Percentiles rank a stretch among this genome's conserved stretches.
Conservation (phyloP, 2,329 filamentous ascomycete species). For the Hypoxylon sp. region DNA sequence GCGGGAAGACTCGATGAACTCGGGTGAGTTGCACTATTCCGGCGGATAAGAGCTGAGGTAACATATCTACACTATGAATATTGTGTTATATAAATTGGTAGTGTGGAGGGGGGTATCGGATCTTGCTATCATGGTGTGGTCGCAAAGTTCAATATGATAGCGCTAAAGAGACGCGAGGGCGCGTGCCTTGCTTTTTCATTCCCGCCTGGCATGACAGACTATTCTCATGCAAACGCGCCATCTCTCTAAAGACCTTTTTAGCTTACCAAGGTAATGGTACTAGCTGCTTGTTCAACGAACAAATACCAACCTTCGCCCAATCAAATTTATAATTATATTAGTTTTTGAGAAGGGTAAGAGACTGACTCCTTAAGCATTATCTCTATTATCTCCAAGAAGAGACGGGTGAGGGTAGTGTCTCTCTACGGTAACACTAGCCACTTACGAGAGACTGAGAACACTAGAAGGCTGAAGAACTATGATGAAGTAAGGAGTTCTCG, state of each 20-base stretch:
- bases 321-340: conserved; percentile 13
- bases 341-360: conserved; percentile 4
- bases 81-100: conserved; percentile 2
- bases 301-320: conserved; percentile 4
- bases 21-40: conserved; percentile 12
- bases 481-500: conserved; percentile 27
- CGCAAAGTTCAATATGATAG: conserved; percentile 8
- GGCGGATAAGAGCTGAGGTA: conserved; percentile 24
- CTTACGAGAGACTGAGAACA: neutral
- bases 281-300: conserved; percentile 12
- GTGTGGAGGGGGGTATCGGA: neutral
- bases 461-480: conserved; percentile 31
- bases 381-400: conserved; percentile 15
- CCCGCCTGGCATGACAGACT: conserved; percentile 1
- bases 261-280: conserved; percentile 16
- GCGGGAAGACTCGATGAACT: neutral
- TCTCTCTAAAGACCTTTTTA: neutral
- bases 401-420: neutral
- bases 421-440: conserved; percentile 7
- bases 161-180: conserved; percentile 5
- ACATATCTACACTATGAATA: conserved; percentile 16
- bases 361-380: neutral
- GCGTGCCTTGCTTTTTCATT: neutral
- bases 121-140: conserved; percentile 9
- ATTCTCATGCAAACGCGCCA: conserved; percentile 16